Conservation (phyloP, 495 filamentous ascomycete genomes). For the Podospora didyma region DNA sequence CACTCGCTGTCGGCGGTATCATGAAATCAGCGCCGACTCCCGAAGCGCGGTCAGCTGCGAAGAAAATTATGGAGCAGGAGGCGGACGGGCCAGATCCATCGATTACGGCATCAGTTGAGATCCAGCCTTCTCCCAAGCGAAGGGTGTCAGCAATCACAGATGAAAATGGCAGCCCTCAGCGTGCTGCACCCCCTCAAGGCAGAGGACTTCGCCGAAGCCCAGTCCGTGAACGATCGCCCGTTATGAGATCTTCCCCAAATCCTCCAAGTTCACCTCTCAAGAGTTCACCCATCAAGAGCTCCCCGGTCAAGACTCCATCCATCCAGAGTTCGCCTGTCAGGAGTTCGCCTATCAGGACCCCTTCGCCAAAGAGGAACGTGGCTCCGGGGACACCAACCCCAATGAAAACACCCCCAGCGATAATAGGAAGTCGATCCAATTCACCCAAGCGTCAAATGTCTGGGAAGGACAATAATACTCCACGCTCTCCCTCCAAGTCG, state of each 20-base stretch:
- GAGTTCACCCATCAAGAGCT: conserved; percentile 6
- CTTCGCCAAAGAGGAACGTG: conserved; percentile 12
- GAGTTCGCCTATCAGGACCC: conserved; percentile 3
- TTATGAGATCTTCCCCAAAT: conserved; percentile 41
- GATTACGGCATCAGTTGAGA: conserved; percentile 43
- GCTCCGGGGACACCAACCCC: conserved; percentile 7
- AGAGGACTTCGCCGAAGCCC: conserved; percentile 50
- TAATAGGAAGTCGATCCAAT: conserved; percentile 28
- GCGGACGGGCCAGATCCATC: conserved; percentile 52
- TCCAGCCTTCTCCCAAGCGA: conserved; percentile 26
- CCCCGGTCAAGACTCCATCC: conserved; percentile 2
- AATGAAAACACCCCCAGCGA: conserved; percentile 18
- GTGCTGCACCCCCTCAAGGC: conserved; percentile 46
- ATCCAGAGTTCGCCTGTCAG: neutral
- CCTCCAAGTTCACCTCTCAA: neutral
- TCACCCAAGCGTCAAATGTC: conserved; percentile 27
- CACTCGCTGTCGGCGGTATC: conserved; percentile 67
- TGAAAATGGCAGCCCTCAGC: conserved; percentile 60
- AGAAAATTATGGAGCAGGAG: conserved; percentile 58
- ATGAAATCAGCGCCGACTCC: conserved; percentile 28
- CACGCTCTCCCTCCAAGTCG: conserved; percentile 27
- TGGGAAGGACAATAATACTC: conserved; percentile 19
- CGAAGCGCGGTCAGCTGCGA: conserved; percentile 46
- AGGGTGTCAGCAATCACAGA: conserved; percentile 28
- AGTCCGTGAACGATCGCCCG: conserved; percentile 16